A percentile compares a stretch with the other conserved stretches of the same genome.
Evolutionary conservation across 2,329 filamentous ascomycete genomes (phyloP).

Genomic region (Aplosporella prunicola): DNA sequence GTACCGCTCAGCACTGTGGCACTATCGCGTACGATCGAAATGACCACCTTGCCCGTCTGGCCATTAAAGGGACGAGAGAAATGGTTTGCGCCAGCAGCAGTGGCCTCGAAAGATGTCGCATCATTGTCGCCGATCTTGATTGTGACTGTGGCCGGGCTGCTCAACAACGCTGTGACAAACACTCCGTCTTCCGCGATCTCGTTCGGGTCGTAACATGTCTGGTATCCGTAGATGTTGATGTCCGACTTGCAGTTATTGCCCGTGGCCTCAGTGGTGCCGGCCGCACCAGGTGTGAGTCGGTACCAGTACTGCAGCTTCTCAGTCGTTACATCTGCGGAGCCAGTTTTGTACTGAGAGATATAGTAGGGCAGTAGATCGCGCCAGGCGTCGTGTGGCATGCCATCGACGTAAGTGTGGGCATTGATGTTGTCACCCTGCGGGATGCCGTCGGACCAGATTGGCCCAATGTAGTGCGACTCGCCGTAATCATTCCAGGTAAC

Average conservation of each 20-base stretch:
- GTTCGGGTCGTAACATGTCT: constrained; percentile 19
- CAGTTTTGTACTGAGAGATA: constrained; percentile 42
- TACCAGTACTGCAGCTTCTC: constrained; percentile 38
- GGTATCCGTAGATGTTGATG: constrained; percentile 14
- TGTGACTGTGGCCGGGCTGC: constrained; percentile 3
- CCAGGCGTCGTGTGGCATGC: constrained; percentile 44
- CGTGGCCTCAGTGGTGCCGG: constrained; percentile 29
- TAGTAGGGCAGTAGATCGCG: constrained; percentile 41
- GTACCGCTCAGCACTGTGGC: constrained; percentile 2
- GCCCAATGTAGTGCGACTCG: constrained; percentile 47
- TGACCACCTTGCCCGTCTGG: constrained; percentile 12
- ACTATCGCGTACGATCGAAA: constrained; percentile 11
- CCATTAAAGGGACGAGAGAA: constrained; percentile 12
- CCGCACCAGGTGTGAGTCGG: constrained; percentile 27
- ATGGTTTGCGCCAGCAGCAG: constrained; percentile 10
- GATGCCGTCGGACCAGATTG: constrained; percentile 37
- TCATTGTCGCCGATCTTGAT: constrained; percentile 11
- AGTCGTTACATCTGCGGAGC: constrained; percentile 18
- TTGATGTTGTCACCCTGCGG: constrained; percentile 41
- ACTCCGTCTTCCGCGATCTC: constrained; percentile 35
- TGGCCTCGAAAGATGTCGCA: constrained; percentile 2
- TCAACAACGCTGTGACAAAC: constrained; percentile 32
- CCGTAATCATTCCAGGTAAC: constrained; percentile 54
- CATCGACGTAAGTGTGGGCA: constrained; percentile 40
- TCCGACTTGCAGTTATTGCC: constrained; percentile 22